These are phyloP conservation scores for Turnera subulata DNA, from an alignment of 345 rosid genomes.

Conservation along the genomic window DNA sequence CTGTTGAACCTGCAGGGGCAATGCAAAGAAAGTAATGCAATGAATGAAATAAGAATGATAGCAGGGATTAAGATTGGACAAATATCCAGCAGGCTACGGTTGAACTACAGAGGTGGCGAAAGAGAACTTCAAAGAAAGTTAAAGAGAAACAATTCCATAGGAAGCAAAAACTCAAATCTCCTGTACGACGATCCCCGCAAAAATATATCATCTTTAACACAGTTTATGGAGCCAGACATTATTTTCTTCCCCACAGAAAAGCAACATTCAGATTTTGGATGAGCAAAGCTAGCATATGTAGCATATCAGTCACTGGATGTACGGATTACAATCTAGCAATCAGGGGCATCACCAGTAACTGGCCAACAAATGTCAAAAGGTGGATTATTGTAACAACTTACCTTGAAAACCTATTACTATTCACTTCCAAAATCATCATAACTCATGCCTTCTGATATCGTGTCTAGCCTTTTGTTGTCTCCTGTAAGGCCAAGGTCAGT, in stretches of 20 bases:
- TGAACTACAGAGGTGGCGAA: background rate
- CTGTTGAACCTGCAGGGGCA: conserved; percentile 20
- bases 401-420: conserved; percentile 22
- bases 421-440: conserved; percentile 72
- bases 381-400: conserved; percentile 17
- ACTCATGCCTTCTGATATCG: conserved; percentile 87
- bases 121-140: background rate
- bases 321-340: background rate
- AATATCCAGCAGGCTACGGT: background rate
- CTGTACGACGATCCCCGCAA: no score
- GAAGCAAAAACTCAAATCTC: no score
- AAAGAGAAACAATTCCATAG: no score
- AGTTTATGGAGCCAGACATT: background rate
- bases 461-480: conserved; percentile 71
- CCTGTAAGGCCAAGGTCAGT: conserved; percentile 39
- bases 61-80: background rate
- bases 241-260: background rate
- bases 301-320: background rate
- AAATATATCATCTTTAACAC: no score
- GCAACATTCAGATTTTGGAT: background rate
- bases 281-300: background rate
- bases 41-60: background rate
- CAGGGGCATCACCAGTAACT: background rate
- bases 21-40: background rate
- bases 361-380: background rate